These are phyloP conservation scores for Murraya paniculata DNA, from an alignment of 345 rosid species.

Conservation along the genomic window DNA sequence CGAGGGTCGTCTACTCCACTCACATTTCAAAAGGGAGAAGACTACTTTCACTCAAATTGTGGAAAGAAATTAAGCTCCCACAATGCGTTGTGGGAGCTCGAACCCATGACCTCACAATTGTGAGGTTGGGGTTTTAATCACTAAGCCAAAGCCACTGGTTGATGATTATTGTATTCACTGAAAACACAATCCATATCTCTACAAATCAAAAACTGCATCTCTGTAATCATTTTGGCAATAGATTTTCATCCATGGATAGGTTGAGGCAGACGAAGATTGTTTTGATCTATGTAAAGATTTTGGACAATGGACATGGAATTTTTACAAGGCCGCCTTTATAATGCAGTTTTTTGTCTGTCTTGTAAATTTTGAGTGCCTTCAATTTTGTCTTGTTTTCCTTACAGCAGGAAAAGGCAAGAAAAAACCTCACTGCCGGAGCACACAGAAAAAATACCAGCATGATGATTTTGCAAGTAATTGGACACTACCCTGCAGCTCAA, in stretches of 20 bases:
- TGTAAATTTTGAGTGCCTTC: not conserved
- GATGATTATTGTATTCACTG: too few relatives aligned
- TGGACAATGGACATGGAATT: not conserved
- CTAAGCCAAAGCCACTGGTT: too few relatives aligned
- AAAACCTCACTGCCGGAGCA: not conserved
- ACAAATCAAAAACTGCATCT: not conserved
- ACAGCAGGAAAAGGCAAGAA: slow-evolving; percentile 28
- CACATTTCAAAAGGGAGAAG: too few relatives aligned
- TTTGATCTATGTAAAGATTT: not conserved
- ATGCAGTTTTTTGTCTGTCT: not conserved
- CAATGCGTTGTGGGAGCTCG: too few relatives aligned
- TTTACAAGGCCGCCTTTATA: not conserved
- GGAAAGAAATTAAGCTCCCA: too few relatives aligned
- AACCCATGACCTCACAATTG: too few relatives aligned
- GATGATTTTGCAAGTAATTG: slow-evolving; percentile 3
- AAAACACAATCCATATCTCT: not conserved
- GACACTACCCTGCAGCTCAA: not conserved
- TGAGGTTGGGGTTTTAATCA: too few relatives aligned
- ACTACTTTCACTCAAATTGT: too few relatives aligned
- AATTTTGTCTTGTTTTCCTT: slow-evolving; percentile 1
- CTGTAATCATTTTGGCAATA: not conserved
- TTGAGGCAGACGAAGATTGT: not conserved
- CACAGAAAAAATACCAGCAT: slow-evolving; percentile 11
- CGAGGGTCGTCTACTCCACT: too few relatives aligned
- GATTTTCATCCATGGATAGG: not conserved